Percentiles rank a stretch among this genome's conserved stretches.
Evolutionary conservation across 805 yeast species (phyloP).

Genomic region (Barnettozyma botsteinii): DNA sequence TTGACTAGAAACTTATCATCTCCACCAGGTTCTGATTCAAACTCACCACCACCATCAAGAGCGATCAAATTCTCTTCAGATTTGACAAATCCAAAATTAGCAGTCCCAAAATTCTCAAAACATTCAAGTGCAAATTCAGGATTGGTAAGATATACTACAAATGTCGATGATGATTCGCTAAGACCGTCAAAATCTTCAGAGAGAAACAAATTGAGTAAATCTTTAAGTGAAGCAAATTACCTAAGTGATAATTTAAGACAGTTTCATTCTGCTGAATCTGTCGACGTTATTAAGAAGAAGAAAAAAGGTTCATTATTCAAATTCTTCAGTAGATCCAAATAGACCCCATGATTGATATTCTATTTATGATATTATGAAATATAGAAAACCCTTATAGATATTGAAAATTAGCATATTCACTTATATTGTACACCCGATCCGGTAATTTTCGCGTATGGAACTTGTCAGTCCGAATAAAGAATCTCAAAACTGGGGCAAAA

Average conservation of each 20-base stretch:
- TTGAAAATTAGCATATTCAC: no score
- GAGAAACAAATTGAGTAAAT: no score
- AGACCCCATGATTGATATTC: no score
- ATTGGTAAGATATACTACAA: slow-evolving; percentile 10
- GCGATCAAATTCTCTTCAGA: slow-evolving; percentile 13
- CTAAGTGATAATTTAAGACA: no score
- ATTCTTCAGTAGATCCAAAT: not conserved
- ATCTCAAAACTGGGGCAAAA: not conserved
- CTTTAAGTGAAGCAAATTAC: no score
- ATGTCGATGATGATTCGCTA: slow-evolving; percentile 4
- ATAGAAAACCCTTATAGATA: no score
- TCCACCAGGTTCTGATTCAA: not conserved
- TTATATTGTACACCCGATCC: not conserved
- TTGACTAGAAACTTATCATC: not conserved
- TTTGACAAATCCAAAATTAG: not conserved
- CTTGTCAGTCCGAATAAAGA: not conserved
- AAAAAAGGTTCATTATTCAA: not conserved
- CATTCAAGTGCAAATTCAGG: slow-evolving; percentile 1
- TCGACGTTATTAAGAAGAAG: not conserved
- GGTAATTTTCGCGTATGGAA: not conserved
- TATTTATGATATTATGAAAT: no score
- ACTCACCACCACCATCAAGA: not conserved
- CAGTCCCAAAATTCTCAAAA: slow-evolving; percentile 8
- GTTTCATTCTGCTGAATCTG: not conserved
- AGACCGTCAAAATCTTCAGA: not conserved